Percentiles rank a stretch among this genome's conserved stretches.
phyloP scores from a whole-genome alignment of 129 eudicot species.

The Artemisia annua region DNA sequence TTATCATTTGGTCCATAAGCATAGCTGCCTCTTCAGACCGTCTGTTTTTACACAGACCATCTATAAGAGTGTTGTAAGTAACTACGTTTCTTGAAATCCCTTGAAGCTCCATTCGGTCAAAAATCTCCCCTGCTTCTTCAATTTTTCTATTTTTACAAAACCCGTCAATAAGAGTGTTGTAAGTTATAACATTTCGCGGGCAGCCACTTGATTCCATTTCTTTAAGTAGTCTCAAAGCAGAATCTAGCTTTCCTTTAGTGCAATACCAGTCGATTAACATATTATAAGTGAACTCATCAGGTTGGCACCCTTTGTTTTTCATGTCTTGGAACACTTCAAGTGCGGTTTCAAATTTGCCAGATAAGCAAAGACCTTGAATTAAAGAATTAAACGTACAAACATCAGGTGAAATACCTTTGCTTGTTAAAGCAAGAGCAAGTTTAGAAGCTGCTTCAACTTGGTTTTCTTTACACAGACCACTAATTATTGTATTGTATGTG shows the following conservation, averaged over 20 bases:
- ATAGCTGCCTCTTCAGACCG: slow-evolving; percentile 70
- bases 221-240: slow-evolving; percentile 58
- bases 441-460: slow-evolving; percentile 82
- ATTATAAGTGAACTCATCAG: slow-evolving; percentile 87
- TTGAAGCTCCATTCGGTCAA: slow-evolving; percentile 88
- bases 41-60: slow-evolving; percentile 67
- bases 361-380: slow-evolving; percentile 83
- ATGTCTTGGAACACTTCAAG: slow-evolving; percentile 63
- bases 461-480: slow-evolving; percentile 80
- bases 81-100: slow-evolving; percentile 74
- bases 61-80: slow-evolving; percentile 76
- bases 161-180: slow-evolving; percentile 79
- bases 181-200: slow-evolving; percentile 66
- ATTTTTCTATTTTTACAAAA: slow-evolving; percentile 68
- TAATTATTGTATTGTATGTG: slow-evolving; percentile 81
- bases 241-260: slow-evolving; percentile 64
- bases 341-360: slow-evolving; percentile 50
- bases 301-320: slow-evolving; percentile 75
- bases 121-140: slow-evolving; percentile 88
- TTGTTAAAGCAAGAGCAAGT: slow-evolving; percentile 58
- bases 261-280: slow-evolving; percentile 81
- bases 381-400: slow-evolving; percentile 82
- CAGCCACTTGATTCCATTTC: slow-evolving; percentile 88
- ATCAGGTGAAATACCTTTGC: slow-evolving; percentile 73
- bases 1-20: slow-evolving; percentile 91